Percentiles rank a stretch among this genome's conserved stretches.
Conservation (phyloP, 208 protist species). For the Balamuthia mandrillaris region DNA sequence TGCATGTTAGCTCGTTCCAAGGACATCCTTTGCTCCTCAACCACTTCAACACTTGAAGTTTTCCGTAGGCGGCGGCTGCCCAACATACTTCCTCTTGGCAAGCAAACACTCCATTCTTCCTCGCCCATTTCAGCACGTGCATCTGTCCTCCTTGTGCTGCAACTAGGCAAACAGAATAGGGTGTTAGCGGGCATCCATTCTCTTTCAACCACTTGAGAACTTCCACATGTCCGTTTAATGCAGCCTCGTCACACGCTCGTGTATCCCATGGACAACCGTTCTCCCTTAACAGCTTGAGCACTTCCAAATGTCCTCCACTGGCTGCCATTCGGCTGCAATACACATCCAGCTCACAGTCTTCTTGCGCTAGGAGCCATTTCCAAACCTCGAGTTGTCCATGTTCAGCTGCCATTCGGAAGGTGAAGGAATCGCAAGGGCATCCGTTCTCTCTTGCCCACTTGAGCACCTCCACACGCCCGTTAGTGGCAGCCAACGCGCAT, state of each 20-base stretch:
- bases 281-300: not conserved
- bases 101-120: not conserved
- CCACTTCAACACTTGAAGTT: not conserved
- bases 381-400: not conserved
- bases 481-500: not conserved
- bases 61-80: not conserved
- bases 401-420: not conserved
- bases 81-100: not conserved
- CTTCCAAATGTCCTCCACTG: not conserved
- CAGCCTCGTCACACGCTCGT: not conserved
- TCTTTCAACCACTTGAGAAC: not conserved
- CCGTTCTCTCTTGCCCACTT: not conserved
- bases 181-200: no score
- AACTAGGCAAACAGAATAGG: no score
- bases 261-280: not conserved
- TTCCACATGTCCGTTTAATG: not conserved
- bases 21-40: not conserved
- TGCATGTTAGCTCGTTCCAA: not conserved
- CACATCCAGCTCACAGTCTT: not conserved
- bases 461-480: not conserved
- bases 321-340: not conserved
- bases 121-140: not conserved
- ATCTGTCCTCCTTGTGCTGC: not conserved
- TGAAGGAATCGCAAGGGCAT: not conserved
- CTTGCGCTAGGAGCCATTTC: not conserved